These are phyloP conservation scores for Spergularia bocconei DNA, from an alignment of 148 eudicot genomes.

Conservation along the genomic window DNA sequence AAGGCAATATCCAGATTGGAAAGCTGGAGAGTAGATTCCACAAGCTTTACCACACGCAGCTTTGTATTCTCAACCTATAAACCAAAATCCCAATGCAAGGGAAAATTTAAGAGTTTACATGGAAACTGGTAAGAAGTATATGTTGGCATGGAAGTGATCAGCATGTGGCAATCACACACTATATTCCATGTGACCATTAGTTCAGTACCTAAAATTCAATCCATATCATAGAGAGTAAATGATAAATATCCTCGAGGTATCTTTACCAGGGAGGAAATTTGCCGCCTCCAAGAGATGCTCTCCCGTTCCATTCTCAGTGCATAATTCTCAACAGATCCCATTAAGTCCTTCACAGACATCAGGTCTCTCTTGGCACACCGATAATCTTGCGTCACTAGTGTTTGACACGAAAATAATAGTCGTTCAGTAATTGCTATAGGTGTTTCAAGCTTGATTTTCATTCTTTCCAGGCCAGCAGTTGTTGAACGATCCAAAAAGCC, in stretches of 20 bases:
- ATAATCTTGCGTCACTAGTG: constrained; percentile 58
- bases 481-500: constrained; percentile 82
- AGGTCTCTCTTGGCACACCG: constrained; percentile 72
- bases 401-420: constrained; percentile 78
- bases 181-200: not conserved
- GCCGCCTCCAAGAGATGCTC: constrained; percentile 75
- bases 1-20: constrained; percentile 83
- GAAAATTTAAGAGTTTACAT: not conserved
- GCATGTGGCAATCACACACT: constrained; percentile 1
- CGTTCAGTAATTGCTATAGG: constrained; percentile 83
- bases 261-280: constrained; percentile 65
- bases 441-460: constrained; percentile 87
- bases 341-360: constrained; percentile 51
- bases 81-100: not conserved
- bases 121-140: not conserved
- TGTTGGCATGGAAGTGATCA: not conserved
- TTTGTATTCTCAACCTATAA: constrained; percentile 59
- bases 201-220: not conserved
- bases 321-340: constrained; percentile 54
- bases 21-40: constrained; percentile 69
- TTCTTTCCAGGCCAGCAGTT: constrained; percentile 78
- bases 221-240: not conserved
- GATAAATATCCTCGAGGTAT: not conserved
- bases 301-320: constrained; percentile 58
- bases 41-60: constrained; percentile 62